Conservation (phyloP, 2,329 filamentous ascomycete species). For the Nannizziopsis arthrosporioides region DNA sequence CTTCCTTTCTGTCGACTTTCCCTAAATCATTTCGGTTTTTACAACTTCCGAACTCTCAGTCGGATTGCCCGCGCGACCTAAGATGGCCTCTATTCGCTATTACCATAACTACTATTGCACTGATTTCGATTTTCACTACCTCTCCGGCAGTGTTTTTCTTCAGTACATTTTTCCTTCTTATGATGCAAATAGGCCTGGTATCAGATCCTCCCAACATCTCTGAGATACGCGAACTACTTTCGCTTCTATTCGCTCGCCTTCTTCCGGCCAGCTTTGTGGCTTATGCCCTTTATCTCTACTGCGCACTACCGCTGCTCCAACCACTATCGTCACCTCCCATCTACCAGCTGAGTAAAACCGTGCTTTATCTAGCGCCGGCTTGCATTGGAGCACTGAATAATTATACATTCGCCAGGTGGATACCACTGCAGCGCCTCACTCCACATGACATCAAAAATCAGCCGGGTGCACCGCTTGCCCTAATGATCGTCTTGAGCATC, state of each 20-base stretch:
- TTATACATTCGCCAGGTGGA: slow-evolving; percentile 77
- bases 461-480: slow-evolving; percentile 72
- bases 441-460: slow-evolving; percentile 79
- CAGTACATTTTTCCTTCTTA: slow-evolving; percentile 66
- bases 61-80: slow-evolving; percentile 61
- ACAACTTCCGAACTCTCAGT: slow-evolving; percentile 38
- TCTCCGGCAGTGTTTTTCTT: slow-evolving; percentile 76
- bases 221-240: slow-evolving; percentile 60
- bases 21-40: slow-evolving; percentile 76
- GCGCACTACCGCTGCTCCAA: slow-evolving; percentile 58
- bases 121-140: slow-evolving; percentile 70
- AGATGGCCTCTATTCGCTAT: slow-evolving; percentile 76
- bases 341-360: slow-evolving; percentile 70
- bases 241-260: slow-evolving; percentile 66
- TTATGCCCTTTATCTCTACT: slow-evolving; percentile 78
- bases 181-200: slow-evolving; percentile 80
- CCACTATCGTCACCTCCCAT: slow-evolving; percentile 52
- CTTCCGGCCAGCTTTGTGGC: slow-evolving; percentile 78
- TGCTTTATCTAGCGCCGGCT: slow-evolving; percentile 79
- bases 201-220: slow-evolving; percentile 67
- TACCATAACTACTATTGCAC: slow-evolving; percentile 63
- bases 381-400: slow-evolving; percentile 91
- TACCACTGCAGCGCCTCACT: slow-evolving; percentile 86
- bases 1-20: slow-evolving; percentile 77
- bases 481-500: slow-evolving; percentile 63